Evolutionary conservation across 306 rosid species (phyloP).

Genomic region (Lathyrus sativus): DNA sequence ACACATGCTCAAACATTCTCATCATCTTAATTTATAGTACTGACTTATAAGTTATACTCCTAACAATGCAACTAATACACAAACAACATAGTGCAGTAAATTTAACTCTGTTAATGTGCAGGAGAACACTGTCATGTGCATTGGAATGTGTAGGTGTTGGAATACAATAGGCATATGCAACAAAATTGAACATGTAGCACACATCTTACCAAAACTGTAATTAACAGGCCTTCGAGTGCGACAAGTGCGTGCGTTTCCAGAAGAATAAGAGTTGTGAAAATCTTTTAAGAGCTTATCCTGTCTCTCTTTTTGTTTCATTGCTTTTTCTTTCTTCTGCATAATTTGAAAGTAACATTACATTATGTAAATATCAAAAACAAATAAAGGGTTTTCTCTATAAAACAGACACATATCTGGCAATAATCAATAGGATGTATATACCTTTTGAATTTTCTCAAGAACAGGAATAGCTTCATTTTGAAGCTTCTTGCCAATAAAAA

Average conservation of each 20-base stretch:
- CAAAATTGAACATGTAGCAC: slow-evolving; percentile 6
- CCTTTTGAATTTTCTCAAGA: slow-evolving; percentile 73
- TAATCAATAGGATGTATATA: slow-evolving; percentile 31
- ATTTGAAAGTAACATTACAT: slow-evolving; percentile 19
- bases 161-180: slow-evolving; percentile 13
- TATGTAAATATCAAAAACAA: slow-evolving; percentile 19
- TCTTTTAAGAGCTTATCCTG: slow-evolving; percentile 49
- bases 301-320: slow-evolving; percentile 54
- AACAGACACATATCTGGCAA: slow-evolving; percentile 8
- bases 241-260: slow-evolving; percentile 65
- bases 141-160: background rate
- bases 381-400: slow-evolving; percentile 22
- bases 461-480: slow-evolving; percentile 65
- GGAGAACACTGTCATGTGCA: background rate
- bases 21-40: slow-evolving; percentile 2
- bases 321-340: slow-evolving; percentile 64
- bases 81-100: slow-evolving; percentile 11
- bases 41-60: background rate
- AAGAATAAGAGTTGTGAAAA: slow-evolving; percentile 35
- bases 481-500: slow-evolving; percentile 55
- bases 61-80: slow-evolving; percentile 7
- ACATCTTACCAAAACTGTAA: slow-evolving; percentile 68
- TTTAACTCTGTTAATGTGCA: slow-evolving; percentile 13
- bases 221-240: slow-evolving; percentile 60
- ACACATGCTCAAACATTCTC: slow-evolving; percentile 29